Evolutionary conservation across 306 rosid species (phyloP).

Genomic region (Dryas octopetala): DNA sequence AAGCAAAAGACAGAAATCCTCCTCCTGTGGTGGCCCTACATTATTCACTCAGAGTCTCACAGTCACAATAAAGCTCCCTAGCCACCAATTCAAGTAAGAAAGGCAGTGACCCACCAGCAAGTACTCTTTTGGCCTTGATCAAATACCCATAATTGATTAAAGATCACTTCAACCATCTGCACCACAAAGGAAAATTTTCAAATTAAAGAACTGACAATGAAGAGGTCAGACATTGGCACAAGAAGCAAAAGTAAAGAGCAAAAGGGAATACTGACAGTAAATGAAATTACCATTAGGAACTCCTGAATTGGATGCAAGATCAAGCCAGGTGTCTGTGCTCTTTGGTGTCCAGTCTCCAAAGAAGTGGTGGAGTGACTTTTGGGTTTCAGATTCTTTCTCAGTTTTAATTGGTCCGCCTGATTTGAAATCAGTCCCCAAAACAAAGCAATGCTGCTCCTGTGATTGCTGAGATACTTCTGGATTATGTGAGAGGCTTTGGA

Average conservation of each 20-base stretch:
- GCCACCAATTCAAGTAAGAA: constrained; percentile 48
- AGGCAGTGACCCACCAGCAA: constrained; percentile 44
- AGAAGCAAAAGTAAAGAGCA: neutral
- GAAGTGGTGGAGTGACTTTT: constrained; percentile 90
- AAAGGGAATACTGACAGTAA: neutral
- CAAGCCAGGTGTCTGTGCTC: constrained; percentile 93
- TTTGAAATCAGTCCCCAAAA: constrained; percentile 89
- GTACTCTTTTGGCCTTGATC: constrained; percentile 58
- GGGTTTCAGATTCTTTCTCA: constrained; percentile 65
- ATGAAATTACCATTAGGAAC: constrained; percentile 45
- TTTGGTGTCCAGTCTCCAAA: constrained; percentile 92
- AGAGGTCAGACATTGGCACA: constrained; percentile 4
- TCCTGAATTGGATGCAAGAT: constrained; percentile 89
- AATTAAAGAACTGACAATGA: neutral
- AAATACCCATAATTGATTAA: constrained; percentile 32
- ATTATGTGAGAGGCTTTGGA: constrained; percentile 41
- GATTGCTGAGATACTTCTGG: constrained; percentile 21
- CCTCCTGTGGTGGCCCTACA: constrained; percentile 49
- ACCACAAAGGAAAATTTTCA: constrained; percentile 1
- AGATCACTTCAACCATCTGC: constrained; percentile 70
- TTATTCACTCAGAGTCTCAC: constrained; percentile 26
- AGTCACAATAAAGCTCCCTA: constrained; percentile 51
- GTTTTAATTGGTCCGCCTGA: constrained; percentile 50
- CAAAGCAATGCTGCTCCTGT: constrained; percentile 67
- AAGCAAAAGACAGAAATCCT: constrained; percentile 53